Percentiles rank a stretch among this genome's conserved stretches.
These are phyloP conservation scores for Naegleria lovaniensis DNA, from an alignment of 208 protist species.

Conservation along the genomic window DNA sequence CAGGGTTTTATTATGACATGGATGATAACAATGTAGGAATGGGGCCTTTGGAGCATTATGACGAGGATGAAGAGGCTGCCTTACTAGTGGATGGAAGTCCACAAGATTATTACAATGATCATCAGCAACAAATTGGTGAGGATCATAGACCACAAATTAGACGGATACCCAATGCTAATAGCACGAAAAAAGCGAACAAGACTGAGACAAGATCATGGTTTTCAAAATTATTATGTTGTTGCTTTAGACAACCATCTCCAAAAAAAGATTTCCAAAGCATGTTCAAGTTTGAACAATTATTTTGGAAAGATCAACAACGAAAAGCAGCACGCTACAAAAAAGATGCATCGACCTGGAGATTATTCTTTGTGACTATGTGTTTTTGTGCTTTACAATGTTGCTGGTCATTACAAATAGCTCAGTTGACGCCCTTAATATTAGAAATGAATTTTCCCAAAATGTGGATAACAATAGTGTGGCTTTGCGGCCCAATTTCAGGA, in stretches of 20 bases:
- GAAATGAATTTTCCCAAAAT: constrained; percentile 20
- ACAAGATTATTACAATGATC: background rate
- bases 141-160: background rate
- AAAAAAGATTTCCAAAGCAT: background rate
- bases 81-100: too few relatives aligned
- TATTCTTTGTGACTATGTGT: constrained; percentile 11
- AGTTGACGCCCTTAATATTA: constrained; percentile 11
- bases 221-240: background rate
- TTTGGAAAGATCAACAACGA: too few relatives aligned
- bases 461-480: constrained; percentile 26
- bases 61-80: too few relatives aligned
- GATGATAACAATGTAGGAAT: background rate
- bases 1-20: background rate
- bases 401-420: constrained; percentile 26
- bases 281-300: too few relatives aligned
- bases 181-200: background rate
- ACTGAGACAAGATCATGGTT: background rate
- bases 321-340: background rate
- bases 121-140: background rate
- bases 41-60: too few relatives aligned
- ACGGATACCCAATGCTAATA: too few relatives aligned
- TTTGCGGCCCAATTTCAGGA: constrained; percentile 24
- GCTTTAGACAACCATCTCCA: background rate
- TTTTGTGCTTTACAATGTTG: constrained; percentile 18
- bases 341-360: background rate